Evolutionary conservation across 176 grass and related monocot species (phyloP).

Genomic region (Hordeum marinum): DNA sequence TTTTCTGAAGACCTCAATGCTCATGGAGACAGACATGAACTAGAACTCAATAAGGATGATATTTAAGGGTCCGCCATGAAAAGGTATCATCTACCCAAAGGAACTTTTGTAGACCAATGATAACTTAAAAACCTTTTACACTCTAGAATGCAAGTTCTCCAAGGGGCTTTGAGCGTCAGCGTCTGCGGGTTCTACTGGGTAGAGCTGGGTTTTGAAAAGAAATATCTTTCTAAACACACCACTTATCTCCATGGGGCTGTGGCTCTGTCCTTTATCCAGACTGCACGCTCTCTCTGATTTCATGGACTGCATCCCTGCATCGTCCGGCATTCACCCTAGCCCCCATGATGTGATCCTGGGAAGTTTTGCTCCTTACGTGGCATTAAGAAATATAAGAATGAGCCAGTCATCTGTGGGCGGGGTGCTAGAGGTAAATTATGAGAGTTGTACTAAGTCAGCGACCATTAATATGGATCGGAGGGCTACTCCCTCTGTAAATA

Average conservation of each 20-base stretch:
- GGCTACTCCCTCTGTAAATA: too few species aligned
- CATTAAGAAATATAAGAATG: neutral
- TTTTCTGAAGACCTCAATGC: neutral
- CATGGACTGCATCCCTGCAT: neutral
- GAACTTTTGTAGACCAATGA: neutral
- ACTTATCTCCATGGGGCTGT: neutral
- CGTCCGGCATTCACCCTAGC: neutral
- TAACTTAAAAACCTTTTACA: neutral
- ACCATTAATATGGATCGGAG: too few species aligned
- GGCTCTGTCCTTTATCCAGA: neutral
- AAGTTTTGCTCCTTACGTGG: neutral
- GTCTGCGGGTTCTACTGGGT: neutral
- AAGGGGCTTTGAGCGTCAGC: neutral
- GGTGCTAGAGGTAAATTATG: neutral
- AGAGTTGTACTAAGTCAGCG: too few species aligned
- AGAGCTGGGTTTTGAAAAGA: neutral
- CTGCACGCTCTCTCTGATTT: neutral
- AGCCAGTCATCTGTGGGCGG: neutral
- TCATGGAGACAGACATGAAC: neutral
- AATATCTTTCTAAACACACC: neutral
- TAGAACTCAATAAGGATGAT: neutral
- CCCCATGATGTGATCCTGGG: neutral
- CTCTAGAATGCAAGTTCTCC: neutral
- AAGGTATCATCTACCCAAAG: neutral
- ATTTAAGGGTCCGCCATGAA: neutral